A percentile compares a stretch with the other conserved stretches of the same genome.
Evolutionary conservation across 2,329 filamentous ascomycete genomes (phyloP).

Genomic region (Xylariales sp.): DNA sequence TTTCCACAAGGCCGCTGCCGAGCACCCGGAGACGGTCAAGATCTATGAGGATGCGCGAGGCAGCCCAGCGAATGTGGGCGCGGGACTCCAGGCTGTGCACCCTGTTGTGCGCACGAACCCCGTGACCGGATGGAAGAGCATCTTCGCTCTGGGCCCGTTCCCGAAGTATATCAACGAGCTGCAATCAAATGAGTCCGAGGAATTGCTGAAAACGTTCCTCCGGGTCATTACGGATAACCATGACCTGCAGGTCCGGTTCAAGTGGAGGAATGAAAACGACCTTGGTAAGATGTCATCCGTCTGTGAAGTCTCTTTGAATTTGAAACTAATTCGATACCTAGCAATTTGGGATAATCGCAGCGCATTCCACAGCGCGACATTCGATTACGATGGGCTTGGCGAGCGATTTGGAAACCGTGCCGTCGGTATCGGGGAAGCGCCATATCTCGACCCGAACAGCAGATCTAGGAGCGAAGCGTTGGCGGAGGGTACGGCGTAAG

Average conservation of each 20-base stretch:
- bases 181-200: slow-evolving; percentile 35
- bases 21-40: slow-evolving; percentile 21
- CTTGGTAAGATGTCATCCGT: no score
- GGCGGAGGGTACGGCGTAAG: slow-evolving; percentile 5
- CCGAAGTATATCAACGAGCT: slow-evolving; percentile 39
- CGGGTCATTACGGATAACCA: slow-evolving; percentile 40
- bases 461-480: slow-evolving; percentile 29
- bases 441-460: slow-evolving; percentile 48
- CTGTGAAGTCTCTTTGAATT: no score
- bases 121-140: slow-evolving; percentile 55
- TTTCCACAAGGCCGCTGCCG: slow-evolving; percentile 31
- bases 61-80: slow-evolving; percentile 41
- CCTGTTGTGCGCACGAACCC: slow-evolving; percentile 57
- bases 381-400: slow-evolving; percentile 50
- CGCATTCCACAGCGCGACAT: slow-evolving; percentile 54
- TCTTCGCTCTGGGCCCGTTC: slow-evolving; percentile 38
- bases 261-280: slow-evolving; percentile 40
- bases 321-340: slow-evolving; percentile 8
- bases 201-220: slow-evolving; percentile 37
- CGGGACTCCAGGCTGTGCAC: slow-evolving; percentile 42
- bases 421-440: slow-evolving; percentile 51
- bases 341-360: slow-evolving; percentile 61
- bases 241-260: slow-evolving; percentile 43
- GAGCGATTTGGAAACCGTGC: slow-evolving; percentile 46
- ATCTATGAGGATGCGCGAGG: slow-evolving; percentile 32